Conservation (phyloP, 495 filamentous ascomycete species). For the Trichoderma reesei region DNA sequence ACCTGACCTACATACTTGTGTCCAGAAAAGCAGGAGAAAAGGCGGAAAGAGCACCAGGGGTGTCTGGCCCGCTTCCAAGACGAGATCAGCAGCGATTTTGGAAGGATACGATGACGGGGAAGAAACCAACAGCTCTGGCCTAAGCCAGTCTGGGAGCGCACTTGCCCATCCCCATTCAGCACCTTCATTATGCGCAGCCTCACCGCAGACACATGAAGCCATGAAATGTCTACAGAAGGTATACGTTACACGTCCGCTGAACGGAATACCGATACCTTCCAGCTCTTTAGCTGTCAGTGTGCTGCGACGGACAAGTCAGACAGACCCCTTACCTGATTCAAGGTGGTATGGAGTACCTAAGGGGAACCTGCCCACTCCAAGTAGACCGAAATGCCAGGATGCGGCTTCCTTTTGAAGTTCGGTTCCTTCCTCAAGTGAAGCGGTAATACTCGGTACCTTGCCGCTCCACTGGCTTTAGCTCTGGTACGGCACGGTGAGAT, state of each 20-base stretch:
- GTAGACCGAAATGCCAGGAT: no score
- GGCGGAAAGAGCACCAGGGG: conserved; percentile 3
- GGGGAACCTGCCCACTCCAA: background rate
- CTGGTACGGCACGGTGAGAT: background rate
- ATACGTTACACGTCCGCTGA: background rate
- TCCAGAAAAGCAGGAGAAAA: background rate
- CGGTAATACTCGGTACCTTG: background rate
- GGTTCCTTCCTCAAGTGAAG: no score
- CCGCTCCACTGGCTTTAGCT: no score
- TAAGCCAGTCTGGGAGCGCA: conserved; percentile 3
- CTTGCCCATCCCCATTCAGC: conserved; percentile 6
- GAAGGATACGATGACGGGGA: background rate
- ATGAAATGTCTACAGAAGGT: background rate
- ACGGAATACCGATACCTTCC: no score
- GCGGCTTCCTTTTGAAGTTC: no score
- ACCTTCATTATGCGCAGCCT: background rate
- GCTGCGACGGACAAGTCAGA: no score
- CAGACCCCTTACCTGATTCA: no score
- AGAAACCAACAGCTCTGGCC: background rate
- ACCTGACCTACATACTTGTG: background rate
- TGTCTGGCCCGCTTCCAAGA: background rate
- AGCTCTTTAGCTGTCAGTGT: no score
- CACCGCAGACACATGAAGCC: conserved; percentile 6
- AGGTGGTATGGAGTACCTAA: background rate
- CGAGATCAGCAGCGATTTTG: conserved; percentile 5